A percentile compares a stretch with the other conserved stretches of the same genome.
Conservation (phyloP, 2,329 filamentous ascomycete species). For the Pleochaeta shiraiana region DNA sequence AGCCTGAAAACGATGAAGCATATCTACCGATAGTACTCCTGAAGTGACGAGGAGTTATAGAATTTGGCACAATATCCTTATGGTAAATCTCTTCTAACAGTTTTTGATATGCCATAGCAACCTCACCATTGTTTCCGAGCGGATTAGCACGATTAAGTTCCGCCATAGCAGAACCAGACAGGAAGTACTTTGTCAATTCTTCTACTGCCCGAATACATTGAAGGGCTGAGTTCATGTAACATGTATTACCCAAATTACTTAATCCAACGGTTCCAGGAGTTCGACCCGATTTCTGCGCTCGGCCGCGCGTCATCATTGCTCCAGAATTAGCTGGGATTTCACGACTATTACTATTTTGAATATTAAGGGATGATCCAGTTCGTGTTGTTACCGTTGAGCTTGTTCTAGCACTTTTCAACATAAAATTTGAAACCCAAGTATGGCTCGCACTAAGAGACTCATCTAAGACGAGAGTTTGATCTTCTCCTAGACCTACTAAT, state of each 20-base stretch:
- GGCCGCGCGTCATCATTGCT: conserved; percentile 46
- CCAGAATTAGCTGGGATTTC: conserved; percentile 42
- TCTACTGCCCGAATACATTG: conserved; percentile 89
- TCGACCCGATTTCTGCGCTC: conserved; percentile 44
- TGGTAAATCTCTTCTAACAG: conserved; percentile 60
- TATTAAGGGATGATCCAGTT: conserved; percentile 17
- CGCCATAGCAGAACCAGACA: conserved; percentile 47
- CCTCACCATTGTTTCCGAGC: conserved; percentile 62
- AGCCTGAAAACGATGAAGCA: conserved; percentile 74
- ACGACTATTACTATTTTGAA: conserved; percentile 35
- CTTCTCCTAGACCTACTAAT: conserved; percentile 43
- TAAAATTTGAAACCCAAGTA: conserved; percentile 32
- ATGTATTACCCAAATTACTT: conserved; percentile 86
- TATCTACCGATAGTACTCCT: conserved; percentile 64
- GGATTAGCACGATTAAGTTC: conserved; percentile 78
- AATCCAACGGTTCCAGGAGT: conserved; percentile 61
- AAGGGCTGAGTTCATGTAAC: conserved; percentile 96
- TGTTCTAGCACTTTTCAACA: conserved; percentile 9
- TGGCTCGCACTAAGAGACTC: conserved; percentile 43
- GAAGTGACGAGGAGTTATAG: conserved; percentile 59
- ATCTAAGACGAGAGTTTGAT: conserved; percentile 65
- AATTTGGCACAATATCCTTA: conserved; percentile 36
- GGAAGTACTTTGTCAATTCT: conserved; percentile 81
- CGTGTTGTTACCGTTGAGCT: conserved; percentile 10
- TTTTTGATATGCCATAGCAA: conserved; percentile 64